A percentile compares a stretch with the other conserved stretches of the same genome.
Evolutionary conservation across 2,329 filamentous ascomycete genomes (phyloP).

Genomic region (Escovopsis sp.): DNA sequence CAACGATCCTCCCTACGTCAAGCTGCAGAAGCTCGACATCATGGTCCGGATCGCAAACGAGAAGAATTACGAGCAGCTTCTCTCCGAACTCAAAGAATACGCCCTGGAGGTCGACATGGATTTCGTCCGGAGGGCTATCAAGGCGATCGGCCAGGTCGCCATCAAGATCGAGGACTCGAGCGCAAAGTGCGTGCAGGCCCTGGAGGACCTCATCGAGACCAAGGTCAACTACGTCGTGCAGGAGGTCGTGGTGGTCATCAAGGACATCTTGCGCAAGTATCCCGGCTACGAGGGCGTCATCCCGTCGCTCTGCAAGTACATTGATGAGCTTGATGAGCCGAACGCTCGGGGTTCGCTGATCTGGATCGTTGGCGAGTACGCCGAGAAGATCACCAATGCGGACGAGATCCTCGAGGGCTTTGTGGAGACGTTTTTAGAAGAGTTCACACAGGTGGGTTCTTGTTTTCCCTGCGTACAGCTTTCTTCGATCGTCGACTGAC

Average conservation of each 20-base stretch:
- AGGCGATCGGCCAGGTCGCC: slow-evolving; percentile 91
- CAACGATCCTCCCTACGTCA: slow-evolving; percentile 94
- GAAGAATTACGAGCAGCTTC: slow-evolving; percentile 84
- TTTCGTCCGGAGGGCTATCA: slow-evolving; percentile 85
- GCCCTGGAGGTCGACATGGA: slow-evolving; percentile 98
- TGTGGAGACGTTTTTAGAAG: slow-evolving; percentile 87
- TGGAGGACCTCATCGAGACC: slow-evolving; percentile 87
- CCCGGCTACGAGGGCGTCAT: slow-evolving; percentile 97
- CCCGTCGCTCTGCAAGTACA: slow-evolving; percentile 86
- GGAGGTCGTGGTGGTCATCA: slow-evolving; percentile 97
- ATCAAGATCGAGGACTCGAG: slow-evolving; percentile 96
- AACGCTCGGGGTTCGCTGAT: slow-evolving; percentile 82
- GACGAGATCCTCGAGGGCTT: slow-evolving; percentile 85
- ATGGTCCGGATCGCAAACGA: slow-evolving; percentile 99
- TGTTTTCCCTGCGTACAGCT: no score
- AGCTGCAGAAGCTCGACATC: slow-evolving; percentile 94
- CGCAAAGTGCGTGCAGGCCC: slow-evolving; percentile 87
- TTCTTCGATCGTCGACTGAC: not conserved
- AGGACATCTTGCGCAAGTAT: slow-evolving; percentile 95
- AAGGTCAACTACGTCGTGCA: slow-evolving; percentile 99
- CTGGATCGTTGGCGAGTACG: slow-evolving; percentile 98
- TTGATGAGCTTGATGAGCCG: slow-evolving; percentile 92
- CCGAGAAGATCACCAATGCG: slow-evolving; percentile 98
- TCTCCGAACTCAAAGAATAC: slow-evolving; percentile 93
- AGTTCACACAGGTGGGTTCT: slow-evolving; percentile 70